A percentile compares a stretch with the other conserved stretches of the same genome.
Conservation (phyloP, 345 rosid species). For the Bruguiera gymnorhiza region DNA sequence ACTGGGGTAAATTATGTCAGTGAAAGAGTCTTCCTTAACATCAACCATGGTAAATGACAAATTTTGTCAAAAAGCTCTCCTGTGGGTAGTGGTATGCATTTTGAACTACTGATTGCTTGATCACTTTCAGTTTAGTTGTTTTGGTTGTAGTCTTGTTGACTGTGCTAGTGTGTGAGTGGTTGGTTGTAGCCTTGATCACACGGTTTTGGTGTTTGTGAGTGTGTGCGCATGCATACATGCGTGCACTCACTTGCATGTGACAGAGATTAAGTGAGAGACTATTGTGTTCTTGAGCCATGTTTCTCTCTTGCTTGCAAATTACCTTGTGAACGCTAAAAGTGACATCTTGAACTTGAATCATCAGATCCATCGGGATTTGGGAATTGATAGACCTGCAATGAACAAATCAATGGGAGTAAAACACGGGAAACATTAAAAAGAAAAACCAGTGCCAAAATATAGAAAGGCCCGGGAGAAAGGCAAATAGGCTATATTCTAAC, state of each 20-base stretch:
- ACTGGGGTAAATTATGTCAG: no score
- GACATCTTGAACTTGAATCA: slow-evolving; percentile 58
- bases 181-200: slow-evolving; percentile 33
- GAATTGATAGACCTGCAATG: slow-evolving; percentile 57
- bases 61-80: no score
- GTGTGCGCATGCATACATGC: no score
- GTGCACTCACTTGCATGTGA: no score
- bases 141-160: no score
- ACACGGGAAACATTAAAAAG: background rate
- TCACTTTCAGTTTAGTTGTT: no score
- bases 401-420: slow-evolving; percentile 4
- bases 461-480: background rate
- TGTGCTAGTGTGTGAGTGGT: slow-evolving; percentile 8
- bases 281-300: background rate
- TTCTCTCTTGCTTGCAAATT: slow-evolving; percentile 11
- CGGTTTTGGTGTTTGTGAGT: no score
- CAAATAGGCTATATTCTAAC: background rate
- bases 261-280: background rate
- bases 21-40: no score
- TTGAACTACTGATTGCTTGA: no score
- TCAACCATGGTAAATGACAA: no score
- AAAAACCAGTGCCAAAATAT: background rate
- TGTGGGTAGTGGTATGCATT: no score
- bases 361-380: slow-evolving; percentile 65
- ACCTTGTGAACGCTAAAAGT: slow-evolving; percentile 85